A percentile compares a stretch with the other conserved stretches of the same genome.
phyloP scores from a whole-genome alignment of 345 rosid genomes.

The Trapa incisa region DNA sequence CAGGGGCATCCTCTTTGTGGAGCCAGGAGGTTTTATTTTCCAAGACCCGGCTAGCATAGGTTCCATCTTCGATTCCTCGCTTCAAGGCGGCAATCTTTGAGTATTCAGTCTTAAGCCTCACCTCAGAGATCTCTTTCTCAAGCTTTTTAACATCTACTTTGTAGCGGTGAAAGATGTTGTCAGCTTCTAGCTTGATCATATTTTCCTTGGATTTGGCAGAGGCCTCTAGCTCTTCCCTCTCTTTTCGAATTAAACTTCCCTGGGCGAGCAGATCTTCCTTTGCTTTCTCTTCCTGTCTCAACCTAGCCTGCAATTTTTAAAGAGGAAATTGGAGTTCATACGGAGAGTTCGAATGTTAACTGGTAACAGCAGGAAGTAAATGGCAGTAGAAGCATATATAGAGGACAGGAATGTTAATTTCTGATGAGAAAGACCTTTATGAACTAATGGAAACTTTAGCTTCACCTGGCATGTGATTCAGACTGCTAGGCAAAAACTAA shows the following conservation, averaged over 20 bases:
- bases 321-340: background rate
- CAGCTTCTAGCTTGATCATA: conserved; percentile 37
- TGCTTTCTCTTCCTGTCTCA: conserved; percentile 60
- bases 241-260: conserved; percentile 33
- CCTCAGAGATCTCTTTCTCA: conserved; percentile 48
- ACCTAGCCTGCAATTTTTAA: conserved; percentile 54
- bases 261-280: conserved; percentile 36
- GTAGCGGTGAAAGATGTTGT: conserved; percentile 31
- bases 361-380: background rate
- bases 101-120: conserved; percentile 54
- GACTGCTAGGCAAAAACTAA: too few species aligned
- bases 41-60: conserved; percentile 27
- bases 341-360: background rate
- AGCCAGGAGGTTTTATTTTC: conserved; percentile 11
- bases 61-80: conserved; percentile 36
- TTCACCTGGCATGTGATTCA: too few species aligned
- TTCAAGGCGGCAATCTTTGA: conserved; percentile 59
- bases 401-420: background rate
- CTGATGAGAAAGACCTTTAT: background rate
- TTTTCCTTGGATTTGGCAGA: conserved; percentile 40
- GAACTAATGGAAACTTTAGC: background rate
- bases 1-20: background rate
- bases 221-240: conserved; percentile 37
- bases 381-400: background rate
- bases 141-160: conserved; percentile 45